Conservation (phyloP, 768 basidiomycete genomes). For the Pleurotus ostreatus region DNA sequence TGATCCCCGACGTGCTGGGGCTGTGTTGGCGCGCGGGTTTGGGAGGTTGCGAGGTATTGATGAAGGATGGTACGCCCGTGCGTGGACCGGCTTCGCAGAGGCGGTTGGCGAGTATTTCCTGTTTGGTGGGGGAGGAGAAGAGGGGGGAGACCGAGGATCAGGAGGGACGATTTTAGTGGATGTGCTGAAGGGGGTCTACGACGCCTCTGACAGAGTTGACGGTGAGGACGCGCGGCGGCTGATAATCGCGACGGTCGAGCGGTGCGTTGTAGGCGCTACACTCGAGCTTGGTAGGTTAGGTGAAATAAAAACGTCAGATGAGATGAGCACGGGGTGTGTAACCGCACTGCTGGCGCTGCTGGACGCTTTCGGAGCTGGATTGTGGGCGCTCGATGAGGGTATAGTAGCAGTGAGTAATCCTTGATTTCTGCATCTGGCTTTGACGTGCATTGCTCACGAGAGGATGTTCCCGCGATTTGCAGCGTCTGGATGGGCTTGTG, state of each 20-base stretch:
- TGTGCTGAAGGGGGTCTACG: too few species aligned
- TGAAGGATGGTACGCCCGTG: slow-evolving; percentile 13
- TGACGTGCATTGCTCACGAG: too few species aligned
- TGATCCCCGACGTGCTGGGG: slow-evolving; percentile 38
- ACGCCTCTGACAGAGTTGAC: too few species aligned
- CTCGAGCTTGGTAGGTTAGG: too few species aligned
- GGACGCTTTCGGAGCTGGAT: slow-evolving; percentile 9
- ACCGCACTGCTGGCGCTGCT: slow-evolving; percentile 29
- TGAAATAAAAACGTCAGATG: slow-evolving; percentile 10
- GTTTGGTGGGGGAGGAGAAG: slow-evolving; percentile 16
- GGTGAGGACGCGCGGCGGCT: too few species aligned
- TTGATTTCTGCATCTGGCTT: too few species aligned
- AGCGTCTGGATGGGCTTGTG: slow-evolving; percentile 47
- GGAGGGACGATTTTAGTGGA: too few species aligned
- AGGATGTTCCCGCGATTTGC: not conserved
- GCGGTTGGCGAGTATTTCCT: not conserved
- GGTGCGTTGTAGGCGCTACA: too few species aligned
- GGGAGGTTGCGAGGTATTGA: slow-evolving; percentile 29
- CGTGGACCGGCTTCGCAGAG: too few species aligned
- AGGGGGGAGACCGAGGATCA: not conserved
- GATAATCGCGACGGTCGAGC: too few species aligned
- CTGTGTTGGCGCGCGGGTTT: slow-evolving; percentile 38
- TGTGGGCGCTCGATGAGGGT: not conserved
- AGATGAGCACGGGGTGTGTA: slow-evolving; percentile 17
- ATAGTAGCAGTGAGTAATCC: too few species aligned